Percentiles rank a stretch among this genome's conserved stretches.
Conservation (phyloP, 2,329 filamentous ascomycete species). For the Clonostachys chloroleuca region DNA sequence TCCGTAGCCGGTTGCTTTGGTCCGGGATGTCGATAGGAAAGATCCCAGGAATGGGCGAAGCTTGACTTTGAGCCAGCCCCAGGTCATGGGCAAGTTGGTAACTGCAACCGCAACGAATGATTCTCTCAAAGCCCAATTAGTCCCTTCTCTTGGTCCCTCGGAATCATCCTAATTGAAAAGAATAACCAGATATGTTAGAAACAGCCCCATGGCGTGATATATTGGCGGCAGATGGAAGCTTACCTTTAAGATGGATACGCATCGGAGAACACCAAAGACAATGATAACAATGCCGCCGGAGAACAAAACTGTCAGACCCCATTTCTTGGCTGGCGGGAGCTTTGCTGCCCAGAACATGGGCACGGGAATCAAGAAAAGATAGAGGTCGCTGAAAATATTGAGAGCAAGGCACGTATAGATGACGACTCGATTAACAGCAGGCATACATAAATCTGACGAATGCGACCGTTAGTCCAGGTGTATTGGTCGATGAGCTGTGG, state of each 20-base stretch:
- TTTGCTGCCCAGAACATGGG: constrained; percentile 45
- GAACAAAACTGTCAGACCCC: constrained; percentile 45
- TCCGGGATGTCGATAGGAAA: no score
- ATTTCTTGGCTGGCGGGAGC: constrained; percentile 39
- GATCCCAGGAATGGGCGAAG: no score
- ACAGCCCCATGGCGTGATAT: no score
- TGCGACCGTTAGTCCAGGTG: background rate
- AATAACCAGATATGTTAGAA: no score
- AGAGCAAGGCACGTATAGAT: constrained; percentile 21
- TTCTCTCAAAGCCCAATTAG: constrained; percentile 9
- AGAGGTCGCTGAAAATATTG: constrained; percentile 25
- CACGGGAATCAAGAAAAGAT: constrained; percentile 25
- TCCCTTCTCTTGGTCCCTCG: background rate
- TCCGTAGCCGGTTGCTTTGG: no score
- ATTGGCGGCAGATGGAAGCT: background rate
- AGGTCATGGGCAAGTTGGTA: constrained; percentile 15
- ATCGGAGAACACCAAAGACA: constrained; percentile 47
- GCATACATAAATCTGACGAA: constrained; percentile 19
- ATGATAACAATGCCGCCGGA: constrained; percentile 51
- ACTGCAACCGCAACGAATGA: constrained; percentile 23
- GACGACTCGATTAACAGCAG: constrained; percentile 21
- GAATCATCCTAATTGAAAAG: no score
- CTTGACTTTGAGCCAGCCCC: no score
- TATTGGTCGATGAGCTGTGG: background rate
- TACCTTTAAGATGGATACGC: constrained; percentile 35